Evolutionary conservation across 139 green algal genomes (phyloP).

Genomic region (Chlamydomonas asymmetrica): DNA sequence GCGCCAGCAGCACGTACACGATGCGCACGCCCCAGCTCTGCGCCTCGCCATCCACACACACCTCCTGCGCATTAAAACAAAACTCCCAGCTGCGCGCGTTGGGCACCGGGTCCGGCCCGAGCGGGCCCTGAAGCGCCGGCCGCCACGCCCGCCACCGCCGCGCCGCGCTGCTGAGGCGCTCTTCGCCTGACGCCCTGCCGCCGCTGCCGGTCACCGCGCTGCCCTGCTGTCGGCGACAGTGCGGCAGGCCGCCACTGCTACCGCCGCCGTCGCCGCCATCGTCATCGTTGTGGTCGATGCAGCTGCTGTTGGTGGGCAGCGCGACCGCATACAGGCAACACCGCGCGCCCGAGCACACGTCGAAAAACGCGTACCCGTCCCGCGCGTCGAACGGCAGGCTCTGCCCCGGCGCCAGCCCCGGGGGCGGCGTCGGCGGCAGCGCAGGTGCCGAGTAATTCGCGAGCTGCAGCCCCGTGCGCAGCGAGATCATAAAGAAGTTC

Average conservation of each 20-base stretch:
- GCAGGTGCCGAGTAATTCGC: background rate
- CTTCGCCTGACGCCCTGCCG: background rate
- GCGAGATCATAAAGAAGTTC: background rate
- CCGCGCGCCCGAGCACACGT: slow-evolving; percentile 6
- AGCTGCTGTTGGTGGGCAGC: background rate
- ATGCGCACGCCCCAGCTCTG: background rate
- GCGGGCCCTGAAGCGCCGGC: background rate
- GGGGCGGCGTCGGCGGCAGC: background rate
- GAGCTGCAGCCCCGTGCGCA: background rate
- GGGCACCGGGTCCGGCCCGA: background rate
- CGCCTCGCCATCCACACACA: background rate
- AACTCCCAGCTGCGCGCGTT: slow-evolving; percentile 5
- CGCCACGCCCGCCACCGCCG: background rate
- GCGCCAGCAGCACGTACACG: slow-evolving; percentile 8
- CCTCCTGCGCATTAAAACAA: slow-evolving; percentile 14
- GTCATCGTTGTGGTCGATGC: background rate
- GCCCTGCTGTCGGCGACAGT: background rate
- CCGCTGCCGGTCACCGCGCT: too few species aligned
- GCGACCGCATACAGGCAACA: slow-evolving; percentile 15
- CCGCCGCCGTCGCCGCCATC: background rate
- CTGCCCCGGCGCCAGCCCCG: background rate
- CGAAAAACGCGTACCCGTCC: slow-evolving; percentile 16
- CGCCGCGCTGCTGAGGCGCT: background rate
- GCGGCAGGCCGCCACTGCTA: background rate
- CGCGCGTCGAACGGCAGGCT: slow-evolving; percentile 11